These are phyloP conservation scores for Hirsutella minnesotensis DNA, from an alignment of 2,329 filamentous ascomycete species.

Conservation along the genomic window DNA sequence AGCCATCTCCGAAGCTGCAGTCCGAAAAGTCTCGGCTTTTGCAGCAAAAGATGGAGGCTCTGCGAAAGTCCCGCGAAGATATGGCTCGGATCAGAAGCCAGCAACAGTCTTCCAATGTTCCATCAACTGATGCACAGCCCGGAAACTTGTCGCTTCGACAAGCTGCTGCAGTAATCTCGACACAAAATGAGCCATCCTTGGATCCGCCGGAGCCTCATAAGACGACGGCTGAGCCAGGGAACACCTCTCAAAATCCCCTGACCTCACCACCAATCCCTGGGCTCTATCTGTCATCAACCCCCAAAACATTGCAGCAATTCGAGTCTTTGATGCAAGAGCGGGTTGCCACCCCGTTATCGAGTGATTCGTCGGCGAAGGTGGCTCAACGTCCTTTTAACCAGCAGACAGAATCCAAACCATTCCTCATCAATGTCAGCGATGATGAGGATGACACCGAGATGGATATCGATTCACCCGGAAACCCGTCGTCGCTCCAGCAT, in stretches of 20 bases:
- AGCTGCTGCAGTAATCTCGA: neutral
- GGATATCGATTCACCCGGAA: constrained; percentile 48
- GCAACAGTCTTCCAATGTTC: neutral
- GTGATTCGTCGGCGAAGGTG: constrained; percentile 34
- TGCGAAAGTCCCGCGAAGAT: constrained; percentile 46
- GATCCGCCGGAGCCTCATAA: neutral
- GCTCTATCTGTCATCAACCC: constrained; percentile 20
- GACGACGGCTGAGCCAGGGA: neutral
- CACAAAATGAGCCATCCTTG: neutral
- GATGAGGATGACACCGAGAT: constrained; percentile 54
- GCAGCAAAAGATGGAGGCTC: constrained; percentile 65
- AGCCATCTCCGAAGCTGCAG: constrained; percentile 23
- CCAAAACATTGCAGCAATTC: constrained; percentile 10
- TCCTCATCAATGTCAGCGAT: constrained; percentile 82
- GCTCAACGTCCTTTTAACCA: constrained; percentile 53
- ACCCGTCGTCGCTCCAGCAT: constrained; percentile 24
- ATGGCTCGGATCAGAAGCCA: constrained; percentile 18
- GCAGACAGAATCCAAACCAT: constrained; percentile 42
- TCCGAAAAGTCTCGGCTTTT: constrained; percentile 62
- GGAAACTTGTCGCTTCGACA: constrained; percentile 3
- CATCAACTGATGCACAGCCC: neutral
- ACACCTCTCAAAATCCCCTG: neutral
- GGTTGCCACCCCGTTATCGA: constrained; percentile 57
- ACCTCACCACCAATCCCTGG: constrained; percentile 21
- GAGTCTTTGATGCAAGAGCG: constrained; percentile 22